phyloP scores from a whole-genome alignment of 1,284 basidiomycete species.

The Pseudozyma sp. region DNA sequence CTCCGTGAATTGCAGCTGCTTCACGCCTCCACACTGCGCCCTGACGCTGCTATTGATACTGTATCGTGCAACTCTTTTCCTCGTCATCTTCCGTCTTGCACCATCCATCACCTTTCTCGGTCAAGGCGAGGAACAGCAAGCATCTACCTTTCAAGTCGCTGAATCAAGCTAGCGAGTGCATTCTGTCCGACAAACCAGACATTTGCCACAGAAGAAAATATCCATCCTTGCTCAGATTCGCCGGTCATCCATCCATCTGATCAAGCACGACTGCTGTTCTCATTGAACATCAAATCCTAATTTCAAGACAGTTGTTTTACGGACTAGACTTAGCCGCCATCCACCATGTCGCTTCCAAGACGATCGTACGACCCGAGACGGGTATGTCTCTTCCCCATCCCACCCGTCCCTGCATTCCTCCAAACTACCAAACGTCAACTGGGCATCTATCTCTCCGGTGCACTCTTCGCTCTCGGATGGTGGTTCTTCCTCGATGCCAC shows the following conservation, averaged over 20 bases:
- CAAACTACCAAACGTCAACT: slow-evolving; percentile 77
- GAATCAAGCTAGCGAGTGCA: too few relatives aligned
- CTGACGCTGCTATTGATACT: slow-evolving; percentile 1
- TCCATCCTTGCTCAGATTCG: slow-evolving; percentile 2
- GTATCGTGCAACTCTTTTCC: background rate
- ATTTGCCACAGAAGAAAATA: background rate
- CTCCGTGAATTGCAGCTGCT: slow-evolving; percentile 7
- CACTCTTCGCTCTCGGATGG: slow-evolving; percentile 89
- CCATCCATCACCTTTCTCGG: background rate
- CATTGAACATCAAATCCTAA: too few relatives aligned
- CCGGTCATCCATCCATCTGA: background rate
- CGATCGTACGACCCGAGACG: slow-evolving; percentile 87
- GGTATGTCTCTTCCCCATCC: slow-evolving; percentile 76
- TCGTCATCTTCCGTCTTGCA: background rate
- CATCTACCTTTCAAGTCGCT: too few relatives aligned
- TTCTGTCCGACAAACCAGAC: background rate
- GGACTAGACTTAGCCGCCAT: too few relatives aligned
- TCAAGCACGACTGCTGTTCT: background rate
- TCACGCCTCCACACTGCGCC: slow-evolving; percentile 19
- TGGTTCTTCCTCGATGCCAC: slow-evolving; percentile 97
- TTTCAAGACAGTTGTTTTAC: background rate
- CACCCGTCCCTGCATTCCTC: slow-evolving; percentile 67
- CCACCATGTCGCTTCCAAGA: slow-evolving; percentile 76
- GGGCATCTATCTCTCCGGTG: slow-evolving; percentile 91
- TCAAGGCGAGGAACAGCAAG: background rate